A percentile compares a stretch with the other conserved stretches of the same genome.
Conservation (phyloP, 176 grass and related monocot species). For the Aegilops longissima region DNA sequence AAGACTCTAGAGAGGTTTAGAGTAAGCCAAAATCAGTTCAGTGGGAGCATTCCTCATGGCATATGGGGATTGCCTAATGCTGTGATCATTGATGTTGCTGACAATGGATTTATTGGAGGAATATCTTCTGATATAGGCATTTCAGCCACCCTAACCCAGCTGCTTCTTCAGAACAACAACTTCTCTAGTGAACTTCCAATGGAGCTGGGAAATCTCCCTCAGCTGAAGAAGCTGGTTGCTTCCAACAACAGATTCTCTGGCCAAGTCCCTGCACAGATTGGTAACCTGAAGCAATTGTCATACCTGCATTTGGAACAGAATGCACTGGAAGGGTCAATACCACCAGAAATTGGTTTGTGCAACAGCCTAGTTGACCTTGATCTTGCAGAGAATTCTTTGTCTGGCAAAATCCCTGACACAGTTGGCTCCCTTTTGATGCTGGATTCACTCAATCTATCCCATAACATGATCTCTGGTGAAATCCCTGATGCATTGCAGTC, state of each 20-base stretch:
- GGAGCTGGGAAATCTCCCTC: constrained; percentile 62
- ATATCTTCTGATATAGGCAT: constrained; percentile 76
- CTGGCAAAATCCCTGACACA: constrained; percentile 57
- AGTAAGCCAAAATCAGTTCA: constrained; percentile 81
- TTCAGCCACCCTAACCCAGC: constrained; percentile 68
- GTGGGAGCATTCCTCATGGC: constrained; percentile 49
- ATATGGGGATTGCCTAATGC: constrained; percentile 86
- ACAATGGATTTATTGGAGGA: constrained; percentile 65
- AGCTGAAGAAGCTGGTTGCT: constrained; percentile 69
- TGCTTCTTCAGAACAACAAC: constrained; percentile 86
- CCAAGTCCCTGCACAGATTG: constrained; percentile 54
- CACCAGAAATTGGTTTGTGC: constrained; percentile 64
- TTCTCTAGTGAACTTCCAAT: constrained; percentile 65
- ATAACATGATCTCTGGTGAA: constrained; percentile 70
- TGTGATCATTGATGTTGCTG: constrained; percentile 81
- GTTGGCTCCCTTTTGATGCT: constrained; percentile 45
- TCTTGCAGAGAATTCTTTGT: constrained; percentile 74
- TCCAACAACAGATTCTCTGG: constrained; percentile 82
- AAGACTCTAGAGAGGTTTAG: constrained; percentile 89
- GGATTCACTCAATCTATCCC: constrained; percentile 81
- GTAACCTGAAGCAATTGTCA: constrained; percentile 67
- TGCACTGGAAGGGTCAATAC: constrained; percentile 57
- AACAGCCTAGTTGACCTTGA: constrained; percentile 67
- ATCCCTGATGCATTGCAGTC: constrained; percentile 66
- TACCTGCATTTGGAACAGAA: constrained; percentile 80